Percentiles rank a stretch among this genome's conserved stretches.
phyloP scores from a whole-genome alignment of 1,284 basidiomycete genomes.

The Ustilago curta region DNA sequence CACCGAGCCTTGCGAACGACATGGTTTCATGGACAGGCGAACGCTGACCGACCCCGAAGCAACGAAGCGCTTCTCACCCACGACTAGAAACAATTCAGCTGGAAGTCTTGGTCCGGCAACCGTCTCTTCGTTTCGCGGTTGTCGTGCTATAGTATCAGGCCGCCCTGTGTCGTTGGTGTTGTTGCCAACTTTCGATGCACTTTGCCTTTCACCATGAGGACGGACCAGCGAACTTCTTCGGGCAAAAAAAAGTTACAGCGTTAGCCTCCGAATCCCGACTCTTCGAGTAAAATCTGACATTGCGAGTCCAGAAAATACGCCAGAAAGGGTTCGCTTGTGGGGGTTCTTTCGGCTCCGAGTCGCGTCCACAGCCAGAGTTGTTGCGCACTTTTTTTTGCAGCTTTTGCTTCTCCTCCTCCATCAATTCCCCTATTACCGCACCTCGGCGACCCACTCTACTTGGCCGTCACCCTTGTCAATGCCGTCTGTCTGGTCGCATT shows the following conservation, averaged over 20 bases:
- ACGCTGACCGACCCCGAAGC: background rate
- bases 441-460: too few species aligned
- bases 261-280: too few species aligned
- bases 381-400: conserved; percentile 24
- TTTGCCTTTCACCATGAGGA: too few species aligned
- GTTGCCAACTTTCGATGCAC: too few species aligned
- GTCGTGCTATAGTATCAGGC: too few species aligned
- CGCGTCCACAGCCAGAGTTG: conserved; percentile 16
- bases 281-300: background rate
- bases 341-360: conserved; percentile 32
- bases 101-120: too few species aligned
- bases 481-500: background rate
- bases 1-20: conserved; percentile 13
- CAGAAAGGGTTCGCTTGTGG: background rate
- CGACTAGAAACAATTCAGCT: too few species aligned
- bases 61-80: background rate
- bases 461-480: background rate
- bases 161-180: too few species aligned
- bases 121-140: too few species aligned
- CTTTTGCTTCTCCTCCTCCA: conserved; percentile 7
- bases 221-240: too few species aligned
- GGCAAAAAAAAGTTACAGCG: too few species aligned
- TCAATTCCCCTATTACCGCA: conserved; percentile 1
- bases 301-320: background rate
- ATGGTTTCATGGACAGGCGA: conserved; percentile 2